These are phyloP conservation scores for Neurospora sp. DNA, from an alignment of 495 filamentous ascomycete species.

Conservation along the genomic window DNA sequence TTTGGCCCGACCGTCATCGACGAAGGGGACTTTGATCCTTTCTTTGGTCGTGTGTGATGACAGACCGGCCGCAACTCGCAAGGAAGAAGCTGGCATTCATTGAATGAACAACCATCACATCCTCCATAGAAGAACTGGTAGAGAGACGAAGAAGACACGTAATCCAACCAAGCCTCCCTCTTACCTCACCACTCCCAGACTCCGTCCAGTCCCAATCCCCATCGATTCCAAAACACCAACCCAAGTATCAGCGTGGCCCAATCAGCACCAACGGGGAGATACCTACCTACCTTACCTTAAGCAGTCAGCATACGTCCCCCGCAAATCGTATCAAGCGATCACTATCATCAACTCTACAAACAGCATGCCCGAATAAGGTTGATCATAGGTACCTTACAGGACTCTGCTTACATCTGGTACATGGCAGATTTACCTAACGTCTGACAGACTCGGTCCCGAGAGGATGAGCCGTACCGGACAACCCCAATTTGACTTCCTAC, in stretches of 20 bases:
- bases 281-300: too few species aligned
- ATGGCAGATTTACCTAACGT: background rate
- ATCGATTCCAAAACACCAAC: background rate
- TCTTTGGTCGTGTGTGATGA: background rate
- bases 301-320: too few species aligned
- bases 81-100: too few species aligned
- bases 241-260: background rate
- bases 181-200: background rate
- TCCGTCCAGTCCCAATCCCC: background rate
- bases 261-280: background rate
- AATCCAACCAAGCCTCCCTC: background rate
- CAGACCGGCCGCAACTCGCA: too few species aligned
- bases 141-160: background rate
- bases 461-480: background rate
- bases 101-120: background rate
- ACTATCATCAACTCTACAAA: too few species aligned
- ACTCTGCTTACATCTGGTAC: too few species aligned
- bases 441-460: background rate
- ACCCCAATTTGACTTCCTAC: background rate
- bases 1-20: too few species aligned
- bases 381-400: too few species aligned
- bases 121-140: background rate
- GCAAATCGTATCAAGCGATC: too few species aligned
- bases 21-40: too few species aligned
- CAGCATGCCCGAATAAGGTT: too few species aligned